phyloP scores from a whole-genome alignment of 345 rosid species.

The Orychophragmus violaceus region DNA sequence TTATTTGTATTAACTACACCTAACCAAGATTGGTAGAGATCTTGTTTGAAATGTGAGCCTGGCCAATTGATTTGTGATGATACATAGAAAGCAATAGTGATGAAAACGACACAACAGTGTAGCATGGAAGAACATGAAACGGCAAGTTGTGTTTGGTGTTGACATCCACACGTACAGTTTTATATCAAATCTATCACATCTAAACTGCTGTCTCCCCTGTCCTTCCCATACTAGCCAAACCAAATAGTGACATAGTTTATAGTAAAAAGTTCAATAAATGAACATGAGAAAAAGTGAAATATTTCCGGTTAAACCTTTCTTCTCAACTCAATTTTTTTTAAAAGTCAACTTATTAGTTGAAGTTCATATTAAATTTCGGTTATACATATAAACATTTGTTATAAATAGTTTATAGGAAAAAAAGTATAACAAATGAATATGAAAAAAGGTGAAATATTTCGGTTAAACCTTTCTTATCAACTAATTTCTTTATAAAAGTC shows the following conservation, averaged over 20 bases:
- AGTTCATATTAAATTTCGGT: background rate
- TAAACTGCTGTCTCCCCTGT: constrained; percentile 25
- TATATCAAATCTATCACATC: constrained; percentile 51
- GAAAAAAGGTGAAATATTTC: background rate
- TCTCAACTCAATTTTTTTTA: background rate
- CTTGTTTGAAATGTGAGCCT: constrained; percentile 23
- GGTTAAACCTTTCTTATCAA: constrained; percentile 16
- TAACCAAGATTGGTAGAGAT: constrained; percentile 3
- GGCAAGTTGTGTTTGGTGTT: constrained; percentile 33
- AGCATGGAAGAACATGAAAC: constrained; percentile 15
- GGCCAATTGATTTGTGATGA: constrained; percentile 1
- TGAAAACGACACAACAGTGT: constrained; percentile 32
- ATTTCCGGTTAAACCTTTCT: constrained; percentile 12
- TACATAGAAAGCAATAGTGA: constrained; percentile 16
- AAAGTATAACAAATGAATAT: background rate
- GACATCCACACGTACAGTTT: constrained; percentile 28
- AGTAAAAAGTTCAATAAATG: background rate
- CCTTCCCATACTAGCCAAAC: constrained; percentile 14
- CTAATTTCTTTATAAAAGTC: constrained; percentile 8
- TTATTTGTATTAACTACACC: background rate
- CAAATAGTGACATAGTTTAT: constrained; percentile 1
- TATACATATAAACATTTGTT: no score
- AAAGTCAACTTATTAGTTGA: constrained; percentile 24
- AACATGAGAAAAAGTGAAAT: background rate
- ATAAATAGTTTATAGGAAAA: background rate